A percentile compares a stretch with the other conserved stretches of the same genome.
Evolutionary conservation across 257 asterid species (phyloP).

Genomic region (Penstemon barbatus): DNA sequence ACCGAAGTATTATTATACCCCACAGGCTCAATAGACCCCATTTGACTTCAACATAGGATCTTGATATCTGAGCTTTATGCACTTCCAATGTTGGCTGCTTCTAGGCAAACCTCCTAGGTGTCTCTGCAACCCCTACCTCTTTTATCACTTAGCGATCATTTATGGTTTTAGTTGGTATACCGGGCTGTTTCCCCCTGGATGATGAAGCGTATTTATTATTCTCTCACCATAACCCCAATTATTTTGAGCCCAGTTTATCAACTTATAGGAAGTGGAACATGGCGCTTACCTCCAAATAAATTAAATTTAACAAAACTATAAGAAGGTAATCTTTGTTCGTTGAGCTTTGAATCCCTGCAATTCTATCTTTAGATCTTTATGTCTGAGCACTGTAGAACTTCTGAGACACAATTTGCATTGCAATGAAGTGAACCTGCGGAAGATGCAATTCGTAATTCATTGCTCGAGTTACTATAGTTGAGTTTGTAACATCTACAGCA

Average conservation of each 20-base stretch:
- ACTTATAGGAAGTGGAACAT: not conserved
- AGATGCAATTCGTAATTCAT: not conserved
- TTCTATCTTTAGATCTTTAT: not conserved
- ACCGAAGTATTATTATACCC: slow-evolving; percentile 3
- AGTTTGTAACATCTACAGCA: not conserved
- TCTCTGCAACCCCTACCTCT: slow-evolving; percentile 18
- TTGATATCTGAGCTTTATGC: not conserved
- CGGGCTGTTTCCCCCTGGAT: too few relatives aligned
- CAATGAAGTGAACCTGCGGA: too few relatives aligned
- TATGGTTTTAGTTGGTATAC: too few relatives aligned
- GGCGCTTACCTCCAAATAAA: not conserved
- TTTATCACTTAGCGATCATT: too few relatives aligned
- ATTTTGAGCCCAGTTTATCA: too few relatives aligned
- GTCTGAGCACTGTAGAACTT: not conserved
- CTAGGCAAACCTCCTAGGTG: slow-evolving; percentile 21
- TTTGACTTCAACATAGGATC: not conserved
- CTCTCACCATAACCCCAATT: too few relatives aligned
- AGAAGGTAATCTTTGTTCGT: not conserved
- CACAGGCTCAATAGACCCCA: not conserved
- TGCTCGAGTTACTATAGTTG: not conserved
- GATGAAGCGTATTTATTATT: too few relatives aligned
- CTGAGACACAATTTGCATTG: too few relatives aligned
- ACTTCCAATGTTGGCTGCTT: slow-evolving; percentile 8
- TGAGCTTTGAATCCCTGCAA: not conserved
- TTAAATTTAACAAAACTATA: not conserved